Conservation (phyloP, 441 rosid genomes). For the Melastoma candidum region DNA sequence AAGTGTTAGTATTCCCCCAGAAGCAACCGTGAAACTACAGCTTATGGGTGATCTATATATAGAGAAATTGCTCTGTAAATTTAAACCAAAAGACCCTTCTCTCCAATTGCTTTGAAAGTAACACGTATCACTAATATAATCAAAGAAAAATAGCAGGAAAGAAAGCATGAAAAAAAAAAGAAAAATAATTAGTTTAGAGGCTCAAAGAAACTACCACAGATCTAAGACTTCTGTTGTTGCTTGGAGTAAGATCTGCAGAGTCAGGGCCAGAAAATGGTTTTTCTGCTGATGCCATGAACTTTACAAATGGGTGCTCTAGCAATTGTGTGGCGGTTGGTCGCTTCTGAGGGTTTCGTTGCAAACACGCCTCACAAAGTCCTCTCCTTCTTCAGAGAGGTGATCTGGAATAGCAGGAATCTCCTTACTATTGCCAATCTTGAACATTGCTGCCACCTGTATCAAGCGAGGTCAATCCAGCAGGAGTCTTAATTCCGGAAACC, state of each 20-base stretch:
- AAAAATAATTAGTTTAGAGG: not conserved
- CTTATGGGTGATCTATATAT: too few relatives aligned
- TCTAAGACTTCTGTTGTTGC: constrained; percentile 24
- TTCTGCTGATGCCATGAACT: constrained; percentile 52
- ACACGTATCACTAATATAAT: too few relatives aligned
- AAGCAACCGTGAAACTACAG: too few relatives aligned
- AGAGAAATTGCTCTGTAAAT: too few relatives aligned
- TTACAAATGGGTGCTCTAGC: constrained; percentile 84
- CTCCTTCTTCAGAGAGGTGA: constrained; percentile 79
- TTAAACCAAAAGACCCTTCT: too few relatives aligned
- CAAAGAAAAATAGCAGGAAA: too few relatives aligned
- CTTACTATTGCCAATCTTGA: constrained; percentile 97
- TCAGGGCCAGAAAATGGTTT: constrained; percentile 29
- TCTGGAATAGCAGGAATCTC: constrained; percentile 94
- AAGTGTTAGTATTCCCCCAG: too few relatives aligned
- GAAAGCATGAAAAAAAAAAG: too few relatives aligned
- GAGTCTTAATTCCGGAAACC: constrained; percentile 3
- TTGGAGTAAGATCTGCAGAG: constrained; percentile 26
- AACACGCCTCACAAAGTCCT: constrained; percentile 76
- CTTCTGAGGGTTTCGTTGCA: constrained; percentile 67
- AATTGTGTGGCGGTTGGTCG: constrained; percentile 81
- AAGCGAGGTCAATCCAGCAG: constrained; percentile 13
- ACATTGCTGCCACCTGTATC: constrained; percentile 68
- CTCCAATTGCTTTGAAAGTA: too few relatives aligned
- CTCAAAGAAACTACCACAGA: constrained; percentile 36